These are phyloP conservation scores for Candida coquimbonensis DNA, from an alignment of 805 yeast species.

Conservation along the genomic window DNA sequence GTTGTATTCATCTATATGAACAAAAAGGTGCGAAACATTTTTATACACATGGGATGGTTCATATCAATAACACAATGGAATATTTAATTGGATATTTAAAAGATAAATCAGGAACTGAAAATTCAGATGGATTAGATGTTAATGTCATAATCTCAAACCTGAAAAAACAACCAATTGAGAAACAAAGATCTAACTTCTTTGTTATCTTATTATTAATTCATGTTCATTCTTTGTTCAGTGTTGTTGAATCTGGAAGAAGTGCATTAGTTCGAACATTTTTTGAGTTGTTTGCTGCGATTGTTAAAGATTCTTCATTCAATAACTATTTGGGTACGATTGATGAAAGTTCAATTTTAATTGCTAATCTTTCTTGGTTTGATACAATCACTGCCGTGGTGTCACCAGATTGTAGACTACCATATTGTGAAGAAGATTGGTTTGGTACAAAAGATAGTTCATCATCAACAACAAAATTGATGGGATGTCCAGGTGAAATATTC, in stretches of 20 bases:
- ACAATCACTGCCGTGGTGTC: conserved; percentile 49
- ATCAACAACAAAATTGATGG: conserved; percentile 49
- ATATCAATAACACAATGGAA: conserved; percentile 51
- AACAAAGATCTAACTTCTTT: conserved; percentile 34
- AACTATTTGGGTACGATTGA: conserved; percentile 38
- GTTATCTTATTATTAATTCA: conserved; percentile 46
- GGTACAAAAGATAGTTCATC: conserved; percentile 36
- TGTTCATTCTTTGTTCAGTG: conserved; percentile 47
- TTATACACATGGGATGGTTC: conserved; percentile 45
- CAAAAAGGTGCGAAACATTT: conserved; percentile 45
- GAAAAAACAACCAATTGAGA: conserved; percentile 27
- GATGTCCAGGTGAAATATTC: conserved; percentile 55
- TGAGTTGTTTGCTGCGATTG: conserved; percentile 42
- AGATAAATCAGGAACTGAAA: conserved; percentile 15
- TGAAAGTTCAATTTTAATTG: conserved; percentile 41
- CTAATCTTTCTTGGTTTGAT: conserved; percentile 54
- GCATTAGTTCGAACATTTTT: conserved; percentile 43
- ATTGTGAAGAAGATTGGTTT: conserved; percentile 46
- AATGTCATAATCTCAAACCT: conserved; percentile 30
- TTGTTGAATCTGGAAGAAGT: conserved; percentile 48
- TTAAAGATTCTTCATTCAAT: conserved; percentile 38
- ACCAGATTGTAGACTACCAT: conserved; percentile 50
- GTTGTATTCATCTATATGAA: conserved; percentile 53
- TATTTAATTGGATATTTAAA: conserved; percentile 40
- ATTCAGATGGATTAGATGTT: conserved; percentile 22